Percentiles rank a stretch among this genome's conserved stretches.
Conservation (phyloP, 139 green algal genomes). For the Coelastrella sp. region DNA sequence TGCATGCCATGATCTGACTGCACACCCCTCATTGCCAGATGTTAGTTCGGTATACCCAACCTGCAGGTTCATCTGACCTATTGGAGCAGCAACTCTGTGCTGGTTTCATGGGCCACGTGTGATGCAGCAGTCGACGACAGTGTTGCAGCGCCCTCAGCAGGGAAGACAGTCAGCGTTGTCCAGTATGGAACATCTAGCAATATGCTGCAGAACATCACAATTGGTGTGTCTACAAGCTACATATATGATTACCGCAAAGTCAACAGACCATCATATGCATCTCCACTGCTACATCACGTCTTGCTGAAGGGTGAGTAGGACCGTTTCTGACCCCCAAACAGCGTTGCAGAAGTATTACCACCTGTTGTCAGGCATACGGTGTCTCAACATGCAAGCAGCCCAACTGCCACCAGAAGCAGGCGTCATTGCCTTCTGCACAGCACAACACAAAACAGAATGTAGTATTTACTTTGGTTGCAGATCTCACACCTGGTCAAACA, state of each 20-base stretch:
- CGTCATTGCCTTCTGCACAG: not conserved
- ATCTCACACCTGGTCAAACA: not conserved
- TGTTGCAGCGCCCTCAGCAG: not conserved
- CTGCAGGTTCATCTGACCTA: constrained; percentile 34
- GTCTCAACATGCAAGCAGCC: not conserved
- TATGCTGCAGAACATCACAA: not conserved
- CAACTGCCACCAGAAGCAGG: not conserved
- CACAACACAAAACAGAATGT: not conserved
- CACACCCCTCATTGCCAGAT: not conserved
- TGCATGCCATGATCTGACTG: not conserved
- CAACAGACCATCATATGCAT: constrained; percentile 3
- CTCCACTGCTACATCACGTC: constrained; percentile 40
- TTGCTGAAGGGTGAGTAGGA: constrained; percentile 12
- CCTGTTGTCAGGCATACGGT: no score
- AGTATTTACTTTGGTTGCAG: not conserved
- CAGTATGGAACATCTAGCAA: not conserved
- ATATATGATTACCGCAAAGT: not conserved
- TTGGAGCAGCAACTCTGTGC: constrained; percentile 18
- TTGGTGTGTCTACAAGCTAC: constrained; percentile 10
- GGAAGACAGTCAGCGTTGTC: not conserved
- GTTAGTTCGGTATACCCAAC: not conserved
- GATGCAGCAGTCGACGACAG: not conserved
- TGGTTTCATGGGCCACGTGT: constrained; percentile 42
- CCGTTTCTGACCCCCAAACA: not conserved
- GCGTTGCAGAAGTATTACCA: not conserved